phyloP scores from a whole-genome alignment of 2,329 filamentous ascomycete genomes.

The Zasmidium angulare region DNA sequence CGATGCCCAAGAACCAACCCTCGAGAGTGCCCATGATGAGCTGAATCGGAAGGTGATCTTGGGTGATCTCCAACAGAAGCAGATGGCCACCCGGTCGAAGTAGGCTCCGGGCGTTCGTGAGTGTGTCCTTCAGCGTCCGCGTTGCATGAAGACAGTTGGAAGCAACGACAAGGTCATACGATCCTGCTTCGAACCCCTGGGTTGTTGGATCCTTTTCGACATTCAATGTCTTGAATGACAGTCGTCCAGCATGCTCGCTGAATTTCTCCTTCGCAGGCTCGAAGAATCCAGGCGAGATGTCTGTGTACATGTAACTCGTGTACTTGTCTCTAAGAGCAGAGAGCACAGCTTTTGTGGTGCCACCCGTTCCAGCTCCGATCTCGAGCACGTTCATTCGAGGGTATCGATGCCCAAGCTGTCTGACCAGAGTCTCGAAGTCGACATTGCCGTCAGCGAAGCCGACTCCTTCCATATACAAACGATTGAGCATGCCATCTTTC shows the following conservation, averaged over 20 bases:
- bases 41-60: background rate
- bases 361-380: conserved; percentile 16
- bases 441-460: background rate
- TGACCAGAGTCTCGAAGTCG: background rate
- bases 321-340: background rate
- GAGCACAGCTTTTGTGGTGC: background rate
- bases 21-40: background rate
- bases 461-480: conserved; percentile 33
- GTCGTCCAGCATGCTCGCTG: conserved; percentile 16
- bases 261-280: conserved; percentile 37
- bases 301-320: conserved; percentile 44
- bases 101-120: no score
- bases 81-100: no score
- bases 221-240: conserved; percentile 28
- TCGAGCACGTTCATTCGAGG: conserved; percentile 10
- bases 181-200: no score
- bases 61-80: no score
- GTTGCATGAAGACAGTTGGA: background rate
- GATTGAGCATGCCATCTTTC: conserved; percentile 35
- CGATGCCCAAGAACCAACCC: conserved; percentile 14
- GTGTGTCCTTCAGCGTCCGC: background rate
- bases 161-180: no score
- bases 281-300: conserved; percentile 46
- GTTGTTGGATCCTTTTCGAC: no score
- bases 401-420: background rate